A percentile compares a stretch with the other conserved stretches of the same genome.
Conservation (phyloP, 2,329 filamentous ascomycete species). For the Chrysoporthe deuterocubensis region DNA sequence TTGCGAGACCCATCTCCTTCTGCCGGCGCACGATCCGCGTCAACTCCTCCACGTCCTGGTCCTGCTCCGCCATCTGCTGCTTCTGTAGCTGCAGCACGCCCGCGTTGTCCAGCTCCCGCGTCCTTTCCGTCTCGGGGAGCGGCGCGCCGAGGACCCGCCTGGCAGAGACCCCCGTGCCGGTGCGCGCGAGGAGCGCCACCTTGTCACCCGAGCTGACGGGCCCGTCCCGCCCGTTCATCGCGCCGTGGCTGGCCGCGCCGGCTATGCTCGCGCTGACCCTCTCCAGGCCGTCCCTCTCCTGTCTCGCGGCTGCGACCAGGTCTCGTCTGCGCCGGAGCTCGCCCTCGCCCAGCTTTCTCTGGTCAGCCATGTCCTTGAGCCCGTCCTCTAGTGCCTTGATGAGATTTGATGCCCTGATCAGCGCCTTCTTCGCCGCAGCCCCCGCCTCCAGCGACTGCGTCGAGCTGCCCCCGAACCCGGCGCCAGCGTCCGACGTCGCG, state of each 20-base stretch:
- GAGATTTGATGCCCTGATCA: conserved; percentile 70
- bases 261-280: conserved; percentile 66
- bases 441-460: conserved; percentile 62
- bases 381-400: conserved; percentile 69
- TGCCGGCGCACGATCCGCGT: conserved; percentile 72
- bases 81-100: conserved; percentile 76
- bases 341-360: conserved; percentile 67
- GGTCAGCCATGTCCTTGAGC: conserved; percentile 59
- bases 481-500: conserved; percentile 49
- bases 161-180: conserved; percentile 32
- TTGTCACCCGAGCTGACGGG: conserved; percentile 54
- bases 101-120: conserved; percentile 75
- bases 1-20: conserved; percentile 77
- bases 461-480: conserved; percentile 42
- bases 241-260: conserved; percentile 37
- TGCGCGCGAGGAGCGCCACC: conserved; percentile 50
- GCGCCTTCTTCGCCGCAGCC: conserved; percentile 73
- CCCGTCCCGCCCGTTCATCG: conserved; percentile 55
- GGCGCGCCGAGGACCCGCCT: conserved; percentile 72
- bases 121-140: conserved; percentile 74
- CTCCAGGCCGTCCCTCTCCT: conserved; percentile 78
- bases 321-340: conserved; percentile 75
- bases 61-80: conserved; percentile 75
- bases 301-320: conserved; percentile 68
- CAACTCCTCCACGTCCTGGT: conserved; percentile 71